Conservation (phyloP, 257 asterid species). For the Solanum peruvianum region DNA sequence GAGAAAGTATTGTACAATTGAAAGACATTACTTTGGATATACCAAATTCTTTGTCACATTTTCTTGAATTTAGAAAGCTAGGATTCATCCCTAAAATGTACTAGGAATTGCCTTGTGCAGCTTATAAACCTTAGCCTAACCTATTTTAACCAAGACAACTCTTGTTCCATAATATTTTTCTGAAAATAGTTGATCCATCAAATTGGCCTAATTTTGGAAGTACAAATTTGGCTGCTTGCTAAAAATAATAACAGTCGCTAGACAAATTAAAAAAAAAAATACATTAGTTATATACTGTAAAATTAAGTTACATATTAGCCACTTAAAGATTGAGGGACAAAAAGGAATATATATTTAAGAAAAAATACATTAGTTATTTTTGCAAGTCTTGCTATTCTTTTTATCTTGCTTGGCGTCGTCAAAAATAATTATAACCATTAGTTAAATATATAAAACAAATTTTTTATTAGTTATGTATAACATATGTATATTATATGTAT, state of each 20-base stretch:
- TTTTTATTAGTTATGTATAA: neutral
- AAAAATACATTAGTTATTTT: too few species aligned
- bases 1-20: neutral
- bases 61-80: neutral
- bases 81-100: neutral
- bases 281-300: neutral
- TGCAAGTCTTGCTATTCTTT: neutral
- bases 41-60: neutral
- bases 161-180: neutral
- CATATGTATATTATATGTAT: neutral
- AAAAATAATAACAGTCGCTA: neutral
- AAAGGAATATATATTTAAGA: too few species aligned
- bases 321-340: neutral
- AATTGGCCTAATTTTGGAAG: neutral
- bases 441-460: too few species aligned
- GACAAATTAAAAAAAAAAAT: neutral
- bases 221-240: neutral
- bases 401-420: neutral
- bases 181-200: neutral
- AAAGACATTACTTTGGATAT: neutral
- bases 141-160: neutral
- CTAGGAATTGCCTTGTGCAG: neutral
- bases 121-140: neutral
- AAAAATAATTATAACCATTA: neutral
- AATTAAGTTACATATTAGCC: neutral